Evolutionary conservation across 1,284 basidiomycete species (phyloP).

Genomic region (Fistulina hepatica): DNA sequence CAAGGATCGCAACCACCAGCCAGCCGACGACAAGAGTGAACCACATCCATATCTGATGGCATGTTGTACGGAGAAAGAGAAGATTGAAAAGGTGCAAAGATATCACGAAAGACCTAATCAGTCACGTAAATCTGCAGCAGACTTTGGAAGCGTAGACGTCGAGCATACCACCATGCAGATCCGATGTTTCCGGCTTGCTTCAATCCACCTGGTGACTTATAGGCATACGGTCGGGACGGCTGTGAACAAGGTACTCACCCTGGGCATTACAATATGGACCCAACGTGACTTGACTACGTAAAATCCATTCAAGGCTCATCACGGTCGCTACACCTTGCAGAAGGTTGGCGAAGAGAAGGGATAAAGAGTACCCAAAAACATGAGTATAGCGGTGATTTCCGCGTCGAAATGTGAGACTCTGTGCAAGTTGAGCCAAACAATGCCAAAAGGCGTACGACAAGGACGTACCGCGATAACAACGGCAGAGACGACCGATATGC

Average conservation of each 20-base stretch:
- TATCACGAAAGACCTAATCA: conserved; percentile 28
- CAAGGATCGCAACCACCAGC: conserved; percentile 23
- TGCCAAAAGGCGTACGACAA: too few species aligned
- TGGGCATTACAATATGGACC: conserved; percentile 31
- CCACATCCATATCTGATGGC: conserved; percentile 18
- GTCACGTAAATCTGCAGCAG: not conserved
- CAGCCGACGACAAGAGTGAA: conserved; percentile 26
- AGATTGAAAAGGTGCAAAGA: conserved; percentile 32
- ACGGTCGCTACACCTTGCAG: conserved; percentile 31
- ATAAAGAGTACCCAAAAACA: conserved; percentile 17
- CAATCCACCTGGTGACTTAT: conserved; percentile 19
- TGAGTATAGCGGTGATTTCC: conserved; percentile 10
- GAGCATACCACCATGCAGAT: conserved; percentile 28
- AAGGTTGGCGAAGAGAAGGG: conserved; percentile 31
- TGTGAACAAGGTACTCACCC: conserved; percentile 18
- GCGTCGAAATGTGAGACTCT: too few species aligned
- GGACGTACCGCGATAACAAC: too few species aligned
- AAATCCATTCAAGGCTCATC: conserved; percentile 31
- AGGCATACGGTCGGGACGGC: not conserved
- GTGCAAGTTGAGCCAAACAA: too few species aligned
- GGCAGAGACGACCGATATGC: too few species aligned
- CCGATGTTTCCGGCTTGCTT: conserved; percentile 36
- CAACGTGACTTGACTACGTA: conserved; percentile 21
- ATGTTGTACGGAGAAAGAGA: conserved; percentile 27
- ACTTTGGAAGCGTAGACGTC: not conserved